Evolutionary conservation across 1,284 basidiomycete species (phyloP), one percentile per base, ranked within the genome.

Genomic region (Amylostereum areolatum): DNA sequence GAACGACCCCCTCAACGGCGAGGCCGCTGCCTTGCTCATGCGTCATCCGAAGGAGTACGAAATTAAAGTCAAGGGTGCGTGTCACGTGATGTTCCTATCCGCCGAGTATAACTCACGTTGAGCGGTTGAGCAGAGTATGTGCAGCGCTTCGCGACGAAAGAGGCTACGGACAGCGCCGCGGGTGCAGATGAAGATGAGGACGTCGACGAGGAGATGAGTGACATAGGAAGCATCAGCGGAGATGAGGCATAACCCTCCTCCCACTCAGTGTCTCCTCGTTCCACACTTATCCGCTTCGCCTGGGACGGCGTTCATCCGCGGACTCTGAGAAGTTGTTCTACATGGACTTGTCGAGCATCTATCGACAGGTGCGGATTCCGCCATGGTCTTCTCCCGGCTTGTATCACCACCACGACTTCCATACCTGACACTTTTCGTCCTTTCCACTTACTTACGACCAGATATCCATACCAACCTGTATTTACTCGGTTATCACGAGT

Each of bases 41-140:
- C 86, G 95, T 12, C 95, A 98, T 64, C 92, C 93, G 28, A 94
- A 96, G 69, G 89, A 90, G 54, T 97, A 97, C 61, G 92, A 95
- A 57, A 78, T 78, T 32, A 95, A 92, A 66, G 93, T 97, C 51
- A 92, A 92, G 73, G 90, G 89, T 88, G 58, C 30, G 78, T 60
- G 3, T 28, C 44, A 36, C 40, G 3, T 18, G 18, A 18, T 18
- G 18, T 18, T 18, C 18, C 18, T 18, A 18, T 18, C 18, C 25
- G 41, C n/a, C 18, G 50, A 36, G 31, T 27, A 37, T 30, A 49
- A 30, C 34, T 5, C 32, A 42, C 10, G 25, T 39, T 18, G n/a
- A 25, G 48, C 18, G 18, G 18, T 18, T 18, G 18, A 24, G 46
- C 61, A 92, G 90, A 93, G 62, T 93, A 93, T 61, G 91, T 93